phyloP scores from a whole-genome alignment of 345 rosid genomes.

The Orychophragmus violaceus region DNA sequence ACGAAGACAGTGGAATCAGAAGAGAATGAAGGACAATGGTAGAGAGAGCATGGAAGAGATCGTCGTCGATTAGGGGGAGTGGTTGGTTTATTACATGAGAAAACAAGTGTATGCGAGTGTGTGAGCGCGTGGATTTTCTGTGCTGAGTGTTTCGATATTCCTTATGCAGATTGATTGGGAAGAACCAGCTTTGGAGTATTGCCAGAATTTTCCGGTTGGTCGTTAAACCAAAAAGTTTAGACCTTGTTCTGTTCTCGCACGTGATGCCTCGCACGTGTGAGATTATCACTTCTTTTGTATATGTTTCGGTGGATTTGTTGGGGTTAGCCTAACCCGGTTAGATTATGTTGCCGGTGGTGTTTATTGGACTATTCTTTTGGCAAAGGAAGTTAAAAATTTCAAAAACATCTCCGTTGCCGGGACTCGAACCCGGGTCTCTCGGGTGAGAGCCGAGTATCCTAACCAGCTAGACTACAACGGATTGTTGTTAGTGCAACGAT shows the following conservation, averaged over 20 bases:
- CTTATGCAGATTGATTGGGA: constrained; percentile 32
- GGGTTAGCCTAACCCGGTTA: too few species aligned
- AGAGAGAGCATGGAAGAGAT: constrained; percentile 44
- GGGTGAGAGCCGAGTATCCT: constrained; percentile 77
- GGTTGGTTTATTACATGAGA: constrained; percentile 1
- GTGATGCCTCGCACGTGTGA: constrained; percentile 15
- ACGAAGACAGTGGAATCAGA: background rate
- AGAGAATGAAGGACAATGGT: background rate
- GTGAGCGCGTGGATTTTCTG: constrained; percentile 27
- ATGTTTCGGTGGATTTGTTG: constrained; percentile 21
- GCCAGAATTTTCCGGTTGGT: constrained; percentile 45
- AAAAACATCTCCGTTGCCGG: constrained; percentile 26
- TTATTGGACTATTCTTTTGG: background rate
- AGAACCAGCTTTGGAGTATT: background rate
- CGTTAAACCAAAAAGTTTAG: constrained; percentile 28
- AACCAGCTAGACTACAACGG: constrained; percentile 46
- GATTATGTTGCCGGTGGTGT: constrained; percentile 12
- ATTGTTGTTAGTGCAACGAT: fast-evolving
- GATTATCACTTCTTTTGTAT: background rate
- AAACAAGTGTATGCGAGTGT: constrained; percentile 22
- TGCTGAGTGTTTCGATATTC: constrained; percentile 42
- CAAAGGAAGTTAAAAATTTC: too few species aligned
- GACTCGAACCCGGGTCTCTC: constrained; percentile 60
- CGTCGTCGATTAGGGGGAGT: constrained; percentile 28
- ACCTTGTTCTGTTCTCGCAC: constrained; percentile 3